These are phyloP conservation scores for Cladophialophora psammophila DNA, from an alignment of 2,329 filamentous ascomycete species.

Conservation along the genomic window DNA sequence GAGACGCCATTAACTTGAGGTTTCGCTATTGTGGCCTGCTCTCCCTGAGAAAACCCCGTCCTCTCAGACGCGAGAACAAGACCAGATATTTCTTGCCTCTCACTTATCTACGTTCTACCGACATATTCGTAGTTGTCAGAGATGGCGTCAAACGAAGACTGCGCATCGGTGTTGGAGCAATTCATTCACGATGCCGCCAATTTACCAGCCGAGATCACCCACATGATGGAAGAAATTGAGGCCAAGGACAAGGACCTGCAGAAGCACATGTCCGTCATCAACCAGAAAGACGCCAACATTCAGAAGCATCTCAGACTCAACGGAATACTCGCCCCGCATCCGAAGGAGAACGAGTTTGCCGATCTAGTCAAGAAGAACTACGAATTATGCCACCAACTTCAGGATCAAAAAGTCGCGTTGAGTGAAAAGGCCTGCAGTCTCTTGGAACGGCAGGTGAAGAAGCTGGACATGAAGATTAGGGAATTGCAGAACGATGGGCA, in stretches of 20 bases:
- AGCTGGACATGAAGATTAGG: slow-evolving; percentile 67
- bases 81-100: not conserved
- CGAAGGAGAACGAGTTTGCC: slow-evolving; percentile 68
- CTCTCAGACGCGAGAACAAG: not conserved
- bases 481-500: slow-evolving; percentile 66
- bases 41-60: not conserved
- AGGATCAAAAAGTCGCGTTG: slow-evolving; percentile 68
- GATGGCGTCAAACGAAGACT: slow-evolving; percentile 64
- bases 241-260: slow-evolving; percentile 69
- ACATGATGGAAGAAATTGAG: slow-evolving; percentile 71
- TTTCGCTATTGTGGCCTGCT: not conserved
- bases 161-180: slow-evolving; percentile 69
- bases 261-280: slow-evolving; percentile 64
- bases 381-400: slow-evolving; percentile 64
- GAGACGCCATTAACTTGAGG: not conserved
- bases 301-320: slow-evolving; percentile 72
- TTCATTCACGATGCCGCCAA: slow-evolving; percentile 71
- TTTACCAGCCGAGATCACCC: slow-evolving; percentile 68
- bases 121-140: not conserved
- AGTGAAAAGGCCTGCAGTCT: slow-evolving; percentile 67
- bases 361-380: slow-evolving; percentile 65
- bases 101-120: not conserved
- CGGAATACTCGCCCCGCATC: slow-evolving; percentile 66
- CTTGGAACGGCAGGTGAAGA: slow-evolving; percentile 69
- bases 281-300: slow-evolving; percentile 65